These are phyloP conservation scores for Pisolithus sp. DNA, from an alignment of 768 basidiomycete genomes.

Conservation along the genomic window DNA sequence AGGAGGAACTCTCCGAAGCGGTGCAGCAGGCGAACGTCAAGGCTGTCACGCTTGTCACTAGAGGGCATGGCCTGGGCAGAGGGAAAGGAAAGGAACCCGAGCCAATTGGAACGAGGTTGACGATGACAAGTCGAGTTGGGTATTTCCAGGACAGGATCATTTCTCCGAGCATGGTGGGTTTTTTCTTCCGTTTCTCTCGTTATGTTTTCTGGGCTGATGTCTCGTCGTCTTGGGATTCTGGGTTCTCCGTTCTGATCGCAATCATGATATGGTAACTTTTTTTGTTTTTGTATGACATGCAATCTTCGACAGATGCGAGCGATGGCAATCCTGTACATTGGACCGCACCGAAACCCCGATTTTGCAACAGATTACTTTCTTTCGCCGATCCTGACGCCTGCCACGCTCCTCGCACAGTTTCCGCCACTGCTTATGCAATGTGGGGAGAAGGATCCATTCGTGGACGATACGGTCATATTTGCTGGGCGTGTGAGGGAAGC, in stretches of 20 bases:
- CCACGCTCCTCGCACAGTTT: conserved; percentile 80
- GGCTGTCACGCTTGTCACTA: conserved; percentile 33
- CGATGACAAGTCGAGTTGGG: conserved; percentile 92
- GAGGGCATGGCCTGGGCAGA: conserved; percentile 15
- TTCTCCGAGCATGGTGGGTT: conserved; percentile 89
- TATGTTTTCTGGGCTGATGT: no score
- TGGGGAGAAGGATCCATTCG: conserved; percentile 93
- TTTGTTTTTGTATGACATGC: not conserved
- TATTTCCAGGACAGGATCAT: conserved; percentile 93
- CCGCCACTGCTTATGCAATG: conserved; percentile 92
- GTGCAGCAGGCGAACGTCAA: conserved; percentile 45
- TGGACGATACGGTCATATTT: conserved; percentile 97
- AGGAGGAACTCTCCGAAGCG: conserved; percentile 46
- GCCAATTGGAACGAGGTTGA: conserved; percentile 79
- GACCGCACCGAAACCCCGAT: conserved; percentile 89
- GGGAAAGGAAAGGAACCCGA: conserved; percentile 36
- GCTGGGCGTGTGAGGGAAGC: conserved; percentile 93
- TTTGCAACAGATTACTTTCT: conserved; percentile 94
- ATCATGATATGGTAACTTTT: no score
- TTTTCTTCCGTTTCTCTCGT: not conserved
- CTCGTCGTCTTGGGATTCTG: no score
- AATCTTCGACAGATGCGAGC: conserved; percentile 82
- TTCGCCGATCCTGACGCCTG: conserved; percentile 88
- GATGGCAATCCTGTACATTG: conserved; percentile 97
- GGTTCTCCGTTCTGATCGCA: not conserved